Evolutionary conservation across 345 rosid species (phyloP), one percentile per base, ranked within the genome.

Genomic region (Turnera subulata): DNA sequence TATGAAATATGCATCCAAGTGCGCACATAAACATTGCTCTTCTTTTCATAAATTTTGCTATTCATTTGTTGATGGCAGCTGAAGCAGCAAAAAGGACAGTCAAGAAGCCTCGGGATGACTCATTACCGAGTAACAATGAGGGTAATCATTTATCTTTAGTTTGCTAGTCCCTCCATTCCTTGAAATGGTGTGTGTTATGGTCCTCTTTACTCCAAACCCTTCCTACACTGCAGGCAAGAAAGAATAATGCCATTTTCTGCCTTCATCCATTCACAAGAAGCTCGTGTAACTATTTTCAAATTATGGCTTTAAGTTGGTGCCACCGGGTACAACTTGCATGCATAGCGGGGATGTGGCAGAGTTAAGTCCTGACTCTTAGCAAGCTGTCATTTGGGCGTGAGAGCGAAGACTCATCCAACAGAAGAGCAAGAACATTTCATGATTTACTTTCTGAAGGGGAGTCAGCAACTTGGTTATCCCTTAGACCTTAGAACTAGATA

Each of bases 41-140:
- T 51, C 39, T n/a, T 32, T 50, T 23, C 18, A 46, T 50, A 52
- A 40, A 61, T 11, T 63, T 59, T 29, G 55, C 59, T 2, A 2
- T 60, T 45, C 23, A 35, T 46, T 35, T 38, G 65, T 50, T 63
- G 54, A 39, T 67, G 33, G 55, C 83, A 90, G 93, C 87, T 73
- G 83, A 79, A 66, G 59, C 84, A 53, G 71, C 75, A 26, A 79
- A 82, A 50, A 72, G 78, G 67, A 75, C 56, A 22, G 72, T 63
- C n/a, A 90, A 82, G 64, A 83, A 75, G 66, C 72, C 73, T 26
- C 68, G 55, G 35, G 73, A 62, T 46, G 58, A 32, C 18, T 24
- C 62, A 5, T 38, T 48, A 4, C 45, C n/a, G 54, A 68, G 65
- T 33, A 66, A 65, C 6, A 53, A 46, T 23, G 71, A 71, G 3